Evolutionary conservation across 2,329 filamentous ascomycete genomes (phyloP), one percentile per base, ranked within the genome.

Genomic region (Neonectria coccinea): DNA sequence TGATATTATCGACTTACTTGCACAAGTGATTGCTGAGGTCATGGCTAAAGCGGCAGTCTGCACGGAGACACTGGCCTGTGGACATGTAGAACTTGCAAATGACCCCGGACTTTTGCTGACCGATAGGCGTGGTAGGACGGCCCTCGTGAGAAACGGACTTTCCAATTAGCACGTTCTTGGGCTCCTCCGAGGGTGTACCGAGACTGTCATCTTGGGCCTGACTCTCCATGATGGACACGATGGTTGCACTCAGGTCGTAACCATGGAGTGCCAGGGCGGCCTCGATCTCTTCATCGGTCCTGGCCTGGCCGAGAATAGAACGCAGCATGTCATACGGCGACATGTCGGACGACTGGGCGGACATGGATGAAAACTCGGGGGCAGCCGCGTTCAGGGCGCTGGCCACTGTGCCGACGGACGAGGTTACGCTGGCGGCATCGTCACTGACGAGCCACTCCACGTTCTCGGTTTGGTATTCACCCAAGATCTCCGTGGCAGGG

Each of bases 81-180:
- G 94, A 95, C 68, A 99, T 84, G 84, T 94, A 98, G 79, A 98
- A 99, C 80, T 97, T 97, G 87, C 96, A 99, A 45, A 98, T 92
- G 42, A 97, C 91, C 27, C 93, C 91, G 67, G 92, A 93, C 78
- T 94, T 95, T 72, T 91, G 86, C 74, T 92, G 90, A 25, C 88
- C 87, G 25, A 89, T 88, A 2, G 95, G 94, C 1, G 94, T 97
- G 9, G 87, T 83, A 16, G 94, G 92, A 39, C 94, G 88, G 18
- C 88, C 86, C 12, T 92, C 89, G 16, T 92, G 87, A 45, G 88
- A 88, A 84, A 97, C 93, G 18, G 93, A 97, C 77, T 97, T 97
- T 56, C 96, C 96, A 64, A 98, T 92, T 18, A 97, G 79, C 47
- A 95, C 85, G 67, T 89, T 88, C 70, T 87, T 88, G n/a, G 83